phyloP scores from a whole-genome alignment of 805 yeast species.

The Yarrowia alimentaria region DNA sequence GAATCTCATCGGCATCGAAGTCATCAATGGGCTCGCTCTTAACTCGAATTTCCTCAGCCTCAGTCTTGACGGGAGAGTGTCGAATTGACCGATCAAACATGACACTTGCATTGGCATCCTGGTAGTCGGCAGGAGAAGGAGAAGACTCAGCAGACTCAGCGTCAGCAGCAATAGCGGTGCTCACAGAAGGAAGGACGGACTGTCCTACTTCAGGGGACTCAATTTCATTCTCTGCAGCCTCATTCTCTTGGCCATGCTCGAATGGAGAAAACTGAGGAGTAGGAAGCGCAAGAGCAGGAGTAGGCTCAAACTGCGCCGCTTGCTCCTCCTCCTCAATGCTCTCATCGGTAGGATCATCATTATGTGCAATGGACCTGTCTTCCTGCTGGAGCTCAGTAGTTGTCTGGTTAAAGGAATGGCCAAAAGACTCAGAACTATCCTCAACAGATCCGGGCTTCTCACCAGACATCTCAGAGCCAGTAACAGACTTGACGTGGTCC shows the following conservation, averaged over 20 bases:
- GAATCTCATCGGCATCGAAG: conserved; percentile 12
- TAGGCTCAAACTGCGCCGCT: neutral
- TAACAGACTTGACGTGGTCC: too few relatives aligned
- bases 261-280: neutral
- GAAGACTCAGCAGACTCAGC: too few relatives aligned
- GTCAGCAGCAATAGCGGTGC: too few relatives aligned
- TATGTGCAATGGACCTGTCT: neutral
- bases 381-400: conserved; percentile 8
- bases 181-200: too few relatives aligned
- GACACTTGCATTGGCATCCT: neutral
- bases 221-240: too few relatives aligned
- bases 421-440: neutral
- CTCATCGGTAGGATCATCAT: conserved; percentile 20
- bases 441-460: neutral
- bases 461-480: too few relatives aligned
- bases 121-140: too few relatives aligned
- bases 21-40: conserved; percentile 13
- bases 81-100: conserved; percentile 7
- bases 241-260: neutral
- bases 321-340: neutral
- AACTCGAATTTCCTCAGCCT: neutral
- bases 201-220: too few relatives aligned
- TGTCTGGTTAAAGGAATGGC: conserved; percentile 13
- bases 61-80: conserved; percentile 6
- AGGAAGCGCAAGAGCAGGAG: neutral